A percentile compares a stretch with the other conserved stretches of the same genome.
Conservation (phyloP, 1,284 basidiomycete genomes). For the Kwoniella shivajii region DNA sequence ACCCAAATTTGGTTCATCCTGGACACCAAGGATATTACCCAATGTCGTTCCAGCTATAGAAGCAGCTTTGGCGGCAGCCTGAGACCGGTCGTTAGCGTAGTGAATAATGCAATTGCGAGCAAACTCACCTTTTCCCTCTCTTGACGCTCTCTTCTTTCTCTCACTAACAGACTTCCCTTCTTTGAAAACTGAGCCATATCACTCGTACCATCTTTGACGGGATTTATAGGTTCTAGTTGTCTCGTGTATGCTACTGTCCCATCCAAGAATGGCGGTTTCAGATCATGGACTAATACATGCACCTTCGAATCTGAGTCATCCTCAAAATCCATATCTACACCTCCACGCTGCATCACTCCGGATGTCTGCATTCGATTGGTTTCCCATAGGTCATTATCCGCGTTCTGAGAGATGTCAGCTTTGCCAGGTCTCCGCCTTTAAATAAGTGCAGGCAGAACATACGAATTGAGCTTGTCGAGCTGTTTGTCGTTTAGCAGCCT, state of each 20-base stretch:
- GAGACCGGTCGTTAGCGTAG: neutral
- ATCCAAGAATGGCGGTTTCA: conserved; percentile 97
- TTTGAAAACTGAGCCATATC: conserved; percentile 95
- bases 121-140: conserved; percentile 75
- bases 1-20: conserved; percentile 73
- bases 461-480: conserved; percentile 93
- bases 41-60: conserved; percentile 87
- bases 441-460: conserved; percentile 42
- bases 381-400: conserved; percentile 98
- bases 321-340: conserved; percentile 84
- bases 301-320: conserved; percentile 94
- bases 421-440: neutral
- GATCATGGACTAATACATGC: conserved; percentile 94
- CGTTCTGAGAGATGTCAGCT: conserved; percentile 71
- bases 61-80: conserved; percentile 90
- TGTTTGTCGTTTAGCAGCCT: conserved; percentile 82
- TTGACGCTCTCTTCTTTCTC: conserved; percentile 92
- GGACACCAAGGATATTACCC: conserved; percentile 97
- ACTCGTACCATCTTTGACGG: conserved; percentile 87
- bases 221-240: conserved; percentile 96
- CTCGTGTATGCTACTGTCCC: conserved; percentile 95
- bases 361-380: conserved; percentile 95
- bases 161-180: conserved; percentile 90
- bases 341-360: conserved; percentile 82
- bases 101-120: neutral